Evolutionary conservation across 345 rosid species (phyloP), one percentile per base, ranked within the genome.

Genomic region (Melaleuca alternifolia): DNA sequence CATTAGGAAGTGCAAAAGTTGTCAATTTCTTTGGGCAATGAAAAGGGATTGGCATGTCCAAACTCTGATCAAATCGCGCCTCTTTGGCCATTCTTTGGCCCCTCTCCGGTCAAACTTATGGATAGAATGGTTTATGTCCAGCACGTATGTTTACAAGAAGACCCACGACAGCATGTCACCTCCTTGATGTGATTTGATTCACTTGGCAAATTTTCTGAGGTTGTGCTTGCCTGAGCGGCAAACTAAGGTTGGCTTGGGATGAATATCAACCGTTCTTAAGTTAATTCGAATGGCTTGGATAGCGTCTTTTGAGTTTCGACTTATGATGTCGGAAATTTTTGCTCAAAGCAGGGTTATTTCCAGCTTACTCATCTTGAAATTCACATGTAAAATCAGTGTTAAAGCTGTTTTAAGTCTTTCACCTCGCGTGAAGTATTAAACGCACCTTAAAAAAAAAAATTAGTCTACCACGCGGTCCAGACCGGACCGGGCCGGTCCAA

Each of bases 151-250:
- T 65, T 37, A 14, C 37, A 7, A 0, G 15, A 65, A 65, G 46
- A 65, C 16, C 10, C 44, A 30, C 15, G 11, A 65, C 16, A 9
- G 33, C 11, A 33, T 16, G 11, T 9, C 12, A 1, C 6, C 3
- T 16, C 21, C 24, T 65, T 41, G n/a, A n/a, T n/a, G n/a, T 2
- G 11, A 16, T 65, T 65, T 30, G 16, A 16, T 30, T 62, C 3
- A 3, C 1, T 7, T 3, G 3, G 76, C 76, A 62, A 62, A 14
- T 30, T 62, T 30, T 15, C 14, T 59, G 71, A 13, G 37, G 0
- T n/a, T n/a, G 6, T 0, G 0, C 16, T 59, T 62, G 6, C 76
- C 15, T 65, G 46, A 2, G 16, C 46, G 1, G 9, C 1, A 33
- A 2, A 33, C 1, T 71, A 71, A 33, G 3, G 48, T 71, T 0